Evolutionary conservation across 768 basidiomycete species (phyloP).

Genomic region (Boletus huronensis): DNA sequence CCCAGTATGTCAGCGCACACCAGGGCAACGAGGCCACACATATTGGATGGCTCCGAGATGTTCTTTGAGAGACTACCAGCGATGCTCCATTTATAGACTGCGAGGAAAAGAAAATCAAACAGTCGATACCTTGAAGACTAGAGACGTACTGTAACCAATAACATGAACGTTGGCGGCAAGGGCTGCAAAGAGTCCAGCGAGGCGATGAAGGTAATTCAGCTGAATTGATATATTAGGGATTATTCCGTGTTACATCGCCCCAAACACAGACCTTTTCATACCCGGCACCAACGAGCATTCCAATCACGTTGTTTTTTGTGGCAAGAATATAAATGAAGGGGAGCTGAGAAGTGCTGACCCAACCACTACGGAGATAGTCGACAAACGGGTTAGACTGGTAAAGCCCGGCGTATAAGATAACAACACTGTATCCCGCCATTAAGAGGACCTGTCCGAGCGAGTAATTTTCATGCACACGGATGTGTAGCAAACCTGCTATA

Average conservation of each 20-base stretch:
- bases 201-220: conserved; percentile 77
- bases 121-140: neutral
- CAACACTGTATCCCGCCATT: conserved; percentile 44
- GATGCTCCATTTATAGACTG: conserved; percentile 59
- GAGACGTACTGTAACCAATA: conserved; percentile 50
- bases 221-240: conserved; percentile 22
- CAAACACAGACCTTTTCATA: conserved; percentile 57
- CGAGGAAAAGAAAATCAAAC: neutral
- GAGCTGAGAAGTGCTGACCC: conserved; percentile 54
- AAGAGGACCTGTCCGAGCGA: conserved; percentile 49
- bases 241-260: neutral
- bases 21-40: conserved; percentile 54
- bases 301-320: conserved; percentile 67
- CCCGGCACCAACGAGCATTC: conserved; percentile 53
- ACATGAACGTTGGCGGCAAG: conserved; percentile 57
- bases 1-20: conserved; percentile 50
- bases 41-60: conserved; percentile 34
- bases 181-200: conserved; percentile 54
- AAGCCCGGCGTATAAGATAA: conserved; percentile 46
- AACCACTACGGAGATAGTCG: conserved; percentile 48
- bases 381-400: conserved; percentile 50
- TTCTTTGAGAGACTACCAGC: conserved; percentile 38
- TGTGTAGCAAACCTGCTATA: conserved; percentile 40
- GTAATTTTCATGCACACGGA: conserved; percentile 44
- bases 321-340: conserved; percentile 62